Base-by-base conservation (phyloP, 2,329 filamentous ascomycete genomes). In the Hirsutella minnesotensis region DNA sequence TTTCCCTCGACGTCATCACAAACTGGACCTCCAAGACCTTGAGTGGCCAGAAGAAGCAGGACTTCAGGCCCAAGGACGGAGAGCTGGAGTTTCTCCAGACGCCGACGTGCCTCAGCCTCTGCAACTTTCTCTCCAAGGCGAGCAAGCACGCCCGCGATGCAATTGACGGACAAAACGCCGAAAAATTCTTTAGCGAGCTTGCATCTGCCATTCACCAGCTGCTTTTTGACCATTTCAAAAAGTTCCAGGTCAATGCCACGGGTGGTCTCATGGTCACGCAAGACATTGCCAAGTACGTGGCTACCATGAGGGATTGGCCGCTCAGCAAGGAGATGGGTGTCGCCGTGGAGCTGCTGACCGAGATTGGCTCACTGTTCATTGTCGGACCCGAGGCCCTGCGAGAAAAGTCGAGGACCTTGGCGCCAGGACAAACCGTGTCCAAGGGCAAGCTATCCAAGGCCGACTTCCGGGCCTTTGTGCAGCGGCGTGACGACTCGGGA, bases 311-410 rank as follows among this genome's bases (percentile, higher is more conserved):
- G 48, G 80, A 80, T 29, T 96, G 88, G 87, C 77, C 83, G 22
- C 69, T 89, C 34, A 72, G 75, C 42, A 81, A 80, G 53, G 78
- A 84, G 34, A 77, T 80, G 39, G 74, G 77, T 51, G 72, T 73
- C 20, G 76, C 78, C 42, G 77, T 95, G 50, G 90, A 98, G 66
- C 77, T 95, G 38, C 66, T 98, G 46, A 82, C 87, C 21, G 92
- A 98, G 68, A 87, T 98, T 45, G 90, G 89, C 10, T 95, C 89
- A 56, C 66, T 98, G 42, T 98, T 98, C 60, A 94, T 98, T 49
- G 86, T 98, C 55, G 86, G 87, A 2, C 78, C 82, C 10, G 84
- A 89, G 61, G 84, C 84, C 30, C 65, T 89, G 46, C 70, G 78
- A 40, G 84, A 89, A 63, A 74, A 83, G 53, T 74, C 80, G 42